A percentile compares a stretch with the other conserved stretches of the same genome.
Conservation (phyloP, 2,329 filamentous ascomycete species). For the Stagonosporopsis cucurbitacearum region DNA sequence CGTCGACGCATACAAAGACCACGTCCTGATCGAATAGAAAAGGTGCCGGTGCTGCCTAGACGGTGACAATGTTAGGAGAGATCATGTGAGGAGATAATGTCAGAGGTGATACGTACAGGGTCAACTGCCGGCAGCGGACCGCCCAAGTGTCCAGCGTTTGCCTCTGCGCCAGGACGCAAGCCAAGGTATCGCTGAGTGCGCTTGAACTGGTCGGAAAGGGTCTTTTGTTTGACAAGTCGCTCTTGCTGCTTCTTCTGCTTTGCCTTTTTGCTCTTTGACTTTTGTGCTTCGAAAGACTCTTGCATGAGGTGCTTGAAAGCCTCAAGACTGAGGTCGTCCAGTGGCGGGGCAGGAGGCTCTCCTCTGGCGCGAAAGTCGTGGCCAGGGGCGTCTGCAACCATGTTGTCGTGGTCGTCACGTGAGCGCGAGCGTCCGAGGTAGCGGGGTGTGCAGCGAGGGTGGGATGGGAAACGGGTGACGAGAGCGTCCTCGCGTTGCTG, state of each 20-base stretch:
- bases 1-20: slow-evolving; percentile 79
- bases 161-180: slow-evolving; percentile 55
- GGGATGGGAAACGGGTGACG: slow-evolving; percentile 65
- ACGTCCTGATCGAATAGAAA: slow-evolving; percentile 54
- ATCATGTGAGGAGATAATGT: not conserved
- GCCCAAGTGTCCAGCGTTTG: not conserved
- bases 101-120: not conserved
- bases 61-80: not conserved
- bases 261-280: slow-evolving; percentile 56
- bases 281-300: slow-evolving; percentile 57
- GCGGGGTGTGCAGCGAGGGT: slow-evolving; percentile 68
- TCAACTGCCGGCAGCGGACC: slow-evolving; percentile 23
- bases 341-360: slow-evolving; percentile 33
- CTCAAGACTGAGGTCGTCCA: slow-evolving; percentile 49
- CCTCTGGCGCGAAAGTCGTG: slow-evolving; percentile 19
- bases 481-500: slow-evolving; percentile 62
- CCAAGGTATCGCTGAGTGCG: slow-evolving; percentile 75
- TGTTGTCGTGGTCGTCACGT: slow-evolving; percentile 52
- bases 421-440: slow-evolving; percentile 67
- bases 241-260: slow-evolving; percentile 60
- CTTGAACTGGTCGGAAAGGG: slow-evolving; percentile 64
- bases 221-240: slow-evolving; percentile 58
- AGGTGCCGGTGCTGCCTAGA: slow-evolving; percentile 23
- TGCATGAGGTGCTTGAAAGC: slow-evolving; percentile 64
- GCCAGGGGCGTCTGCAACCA: slow-evolving; percentile 34